These are phyloP conservation scores for Arthroderma uncinatum DNA, from an alignment of 2,329 filamentous ascomycete species.

Conservation along the genomic window DNA sequence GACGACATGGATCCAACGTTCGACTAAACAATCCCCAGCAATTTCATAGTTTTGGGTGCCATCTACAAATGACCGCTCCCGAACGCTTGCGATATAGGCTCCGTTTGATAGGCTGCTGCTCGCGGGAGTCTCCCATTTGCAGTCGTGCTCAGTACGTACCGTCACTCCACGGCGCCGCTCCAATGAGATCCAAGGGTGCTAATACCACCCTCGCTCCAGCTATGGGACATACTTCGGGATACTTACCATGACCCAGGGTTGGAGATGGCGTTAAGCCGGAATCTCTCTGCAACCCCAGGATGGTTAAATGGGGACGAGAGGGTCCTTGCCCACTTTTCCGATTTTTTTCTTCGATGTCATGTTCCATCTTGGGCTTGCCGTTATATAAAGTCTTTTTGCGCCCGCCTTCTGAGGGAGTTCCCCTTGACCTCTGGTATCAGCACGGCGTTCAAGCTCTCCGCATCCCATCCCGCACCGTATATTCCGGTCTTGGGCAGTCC, in stretches of 20 bases:
- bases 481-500: neutral
- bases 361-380: too few species aligned
- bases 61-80: neutral
- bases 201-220: neutral
- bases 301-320: neutral
- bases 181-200: neutral
- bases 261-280: constrained; percentile 4
- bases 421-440: neutral
- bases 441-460: neutral
- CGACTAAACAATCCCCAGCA: neutral
- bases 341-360: neutral
- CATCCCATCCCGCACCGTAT: neutral
- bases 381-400: neutral
- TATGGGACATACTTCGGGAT: neutral
- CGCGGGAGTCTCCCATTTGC: neutral
- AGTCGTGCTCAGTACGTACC: neutral
- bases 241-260: neutral
- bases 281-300: neutral
- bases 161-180: neutral
- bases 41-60: neutral
- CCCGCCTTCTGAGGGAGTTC: neutral
- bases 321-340: constrained; percentile 4
- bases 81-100: neutral
- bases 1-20: constrained; percentile 14
- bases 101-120: neutral